phyloP scores from a whole-genome alignment of 2,329 filamentous ascomycete species.

The Pseudocercospora musae region DNA sequence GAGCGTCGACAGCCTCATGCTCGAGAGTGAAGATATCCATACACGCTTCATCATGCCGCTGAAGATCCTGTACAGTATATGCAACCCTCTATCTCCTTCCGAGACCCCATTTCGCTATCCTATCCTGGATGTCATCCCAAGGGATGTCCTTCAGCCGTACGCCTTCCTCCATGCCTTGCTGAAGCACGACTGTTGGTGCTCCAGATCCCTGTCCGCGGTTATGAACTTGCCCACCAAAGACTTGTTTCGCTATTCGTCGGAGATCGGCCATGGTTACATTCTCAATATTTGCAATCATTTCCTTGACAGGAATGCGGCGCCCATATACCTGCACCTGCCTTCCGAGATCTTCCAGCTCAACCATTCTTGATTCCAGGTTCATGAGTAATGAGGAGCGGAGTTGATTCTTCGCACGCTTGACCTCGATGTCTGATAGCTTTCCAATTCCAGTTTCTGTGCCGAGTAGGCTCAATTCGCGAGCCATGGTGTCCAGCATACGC shows the following conservation, averaged over 20 bases:
- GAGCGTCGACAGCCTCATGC: background rate
- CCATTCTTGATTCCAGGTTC: conserved; percentile 97
- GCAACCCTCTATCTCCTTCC: conserved; percentile 48
- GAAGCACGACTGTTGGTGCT: conserved; percentile 87
- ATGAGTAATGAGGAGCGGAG: conserved; percentile 84
- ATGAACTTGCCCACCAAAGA: conserved; percentile 72
- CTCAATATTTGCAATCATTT: conserved; percentile 91
- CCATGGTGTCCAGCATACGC: conserved; percentile 92
- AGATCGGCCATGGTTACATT: conserved; percentile 75
- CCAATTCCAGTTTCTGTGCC: conserved; percentile 72
- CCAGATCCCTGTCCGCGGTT: conserved; percentile 79
- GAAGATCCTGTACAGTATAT: background rate
- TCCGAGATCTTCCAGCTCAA: conserved; percentile 93
- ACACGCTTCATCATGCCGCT: background rate
- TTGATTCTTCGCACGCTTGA: conserved; percentile 94
- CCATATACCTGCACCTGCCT: conserved; percentile 97
- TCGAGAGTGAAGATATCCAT: background rate
- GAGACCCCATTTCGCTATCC: conserved; percentile 79
- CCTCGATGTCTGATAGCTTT: conserved; percentile 70
- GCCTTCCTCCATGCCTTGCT: conserved; percentile 78
- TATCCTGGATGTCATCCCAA: conserved; percentile 88
- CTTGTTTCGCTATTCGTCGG: conserved; percentile 71
- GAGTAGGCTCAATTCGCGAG: conserved; percentile 77
- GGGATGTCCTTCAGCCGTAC: conserved; percentile 64
- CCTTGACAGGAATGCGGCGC: conserved; percentile 80